Evolutionary conservation across 495 filamentous ascomycete genomes (phyloP), one percentile per base, ranked within the genome.

Genomic region (Penicillium canescens): DNA sequence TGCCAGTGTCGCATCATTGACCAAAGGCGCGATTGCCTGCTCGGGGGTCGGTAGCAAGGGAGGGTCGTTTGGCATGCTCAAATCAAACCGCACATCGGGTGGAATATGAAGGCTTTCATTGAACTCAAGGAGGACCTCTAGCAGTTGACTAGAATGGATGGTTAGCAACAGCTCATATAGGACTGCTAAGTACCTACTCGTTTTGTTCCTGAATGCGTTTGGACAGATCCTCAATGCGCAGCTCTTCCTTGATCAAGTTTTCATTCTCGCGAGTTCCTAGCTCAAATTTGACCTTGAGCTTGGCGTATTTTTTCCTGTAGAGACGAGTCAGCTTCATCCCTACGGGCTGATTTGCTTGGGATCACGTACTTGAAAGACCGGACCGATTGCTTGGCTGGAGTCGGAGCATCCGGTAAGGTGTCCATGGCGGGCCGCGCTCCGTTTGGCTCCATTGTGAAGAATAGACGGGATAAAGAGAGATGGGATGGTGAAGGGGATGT

Each of bases 301-400:
- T 98, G 50, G 89, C 85, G 71, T 93, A 98, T 75, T 98, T 98
- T 74, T 95, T 96, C 74, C 91, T 92, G 69, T 60, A 79, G 68
- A 72, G 57, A 71, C 73, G 3, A 13, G 21, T 47, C 36, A 47
- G 50, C 46, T 9, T 50, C 45, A 38, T 47, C 11, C 28, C 44
- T 18, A 10, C 21, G 35, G 6, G 41, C 31, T 45, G 31, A 13
- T 11, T 34, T 34, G 40, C 28, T 31, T 23, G 35, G 31, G 44
- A 7, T 16, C 11, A 35, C 62, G 42, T 64, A 76, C 75, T 78
- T 78, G 61, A 74, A 78, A 33, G 75, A 78, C 44, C 63, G 66
- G 47, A 72, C 65, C 23, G 73, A 65, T 60, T 65, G 69, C 56
- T 71, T 76, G 24, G 57, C 60, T 64, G 70, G 64, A 47, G 65